phyloP scores from a whole-genome alignment of 345 rosid species.

The Rhodomyrtus tomentosa region DNA sequence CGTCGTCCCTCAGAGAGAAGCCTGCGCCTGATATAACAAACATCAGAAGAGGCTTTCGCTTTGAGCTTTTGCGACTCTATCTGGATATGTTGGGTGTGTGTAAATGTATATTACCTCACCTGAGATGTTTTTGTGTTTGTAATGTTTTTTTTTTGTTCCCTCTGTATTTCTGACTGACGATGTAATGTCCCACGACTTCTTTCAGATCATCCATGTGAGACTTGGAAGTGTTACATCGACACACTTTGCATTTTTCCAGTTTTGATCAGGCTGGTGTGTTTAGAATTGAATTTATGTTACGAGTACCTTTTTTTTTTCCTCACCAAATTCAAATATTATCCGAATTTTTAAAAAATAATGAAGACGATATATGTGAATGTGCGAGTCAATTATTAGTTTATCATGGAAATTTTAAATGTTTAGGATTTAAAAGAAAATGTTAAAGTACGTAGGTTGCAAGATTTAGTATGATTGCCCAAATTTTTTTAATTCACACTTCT shows the following conservation, averaged over 20 bases:
- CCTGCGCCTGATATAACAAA: constrained; percentile 6
- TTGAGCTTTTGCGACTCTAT: neutral
- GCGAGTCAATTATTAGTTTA: neutral
- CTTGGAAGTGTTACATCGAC: neutral
- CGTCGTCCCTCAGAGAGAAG: constrained; percentile 14
- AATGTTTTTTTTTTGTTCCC: constrained; percentile 4
- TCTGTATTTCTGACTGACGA: constrained; percentile 14
- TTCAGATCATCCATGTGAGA: neutral
- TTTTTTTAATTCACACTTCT: neutral
- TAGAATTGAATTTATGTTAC: neutral
- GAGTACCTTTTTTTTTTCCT: neutral
- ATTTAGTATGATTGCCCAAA: neutral
- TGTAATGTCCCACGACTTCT: neutral
- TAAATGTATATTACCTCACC: neutral
- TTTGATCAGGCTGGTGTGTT: neutral
- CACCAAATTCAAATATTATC: neutral
- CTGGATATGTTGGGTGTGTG: neutral
- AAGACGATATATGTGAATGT: neutral
- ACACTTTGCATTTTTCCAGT: neutral
- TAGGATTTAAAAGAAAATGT: neutral
- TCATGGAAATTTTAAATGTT: neutral
- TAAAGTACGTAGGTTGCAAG: neutral
- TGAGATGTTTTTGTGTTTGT: constrained; percentile 3
- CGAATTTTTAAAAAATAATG: neutral
- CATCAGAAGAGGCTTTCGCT: neutral